Base-by-base conservation (phyloP, 495 filamentous ascomycete species). In the Aspergillus diversus region DNA sequence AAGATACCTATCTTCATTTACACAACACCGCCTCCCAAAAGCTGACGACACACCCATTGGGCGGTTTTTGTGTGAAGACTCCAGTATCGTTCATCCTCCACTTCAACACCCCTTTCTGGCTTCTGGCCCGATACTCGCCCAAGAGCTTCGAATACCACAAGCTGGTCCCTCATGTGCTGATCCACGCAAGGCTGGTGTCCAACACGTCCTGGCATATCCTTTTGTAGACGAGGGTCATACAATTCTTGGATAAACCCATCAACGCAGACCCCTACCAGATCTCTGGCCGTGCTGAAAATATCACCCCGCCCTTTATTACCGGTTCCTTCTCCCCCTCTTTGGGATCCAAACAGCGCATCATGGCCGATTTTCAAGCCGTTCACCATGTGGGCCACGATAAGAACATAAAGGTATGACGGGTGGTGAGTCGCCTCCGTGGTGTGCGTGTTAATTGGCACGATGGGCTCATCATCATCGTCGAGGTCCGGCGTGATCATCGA, bases 81-180 rank as follows among this genome's bases (percentile, higher is more conserved):
- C 54, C 86, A 88, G 64, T 87, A 81, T 48, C 82, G 63, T 53
- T 68, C 66, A 47, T 75, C 71, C 59, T 77, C 69, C 59, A 64
- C 68, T 55, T 54, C 61, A 55, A 13, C 57, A 47, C 17, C 64
- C 33, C 9, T 27, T 27, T 32, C 3, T 4, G 1, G 33, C 37
- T 57, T 15, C 17, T 34, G 17, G 5, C 33, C 27, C 11, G 49
- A 59, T 7, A 13, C 34, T 57, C 71, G 33, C 9, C 70, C 89
- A 48, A 97, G 75, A 33, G 88, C 89, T 69, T 96, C 91, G 67
- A 93, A 96, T 4, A 95, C 81, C 2, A 93, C 85, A 54, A 96
- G 67, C 67, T 96, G 92, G 73, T 96, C 92, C 71, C 90, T 84
- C 70, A 93, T 84, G 66, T 86, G 78, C 68, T 86, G 83, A 71